phyloP scores from a whole-genome alignment of 148 eudicot genomes.

The Hydrangea macrophylla region DNA sequence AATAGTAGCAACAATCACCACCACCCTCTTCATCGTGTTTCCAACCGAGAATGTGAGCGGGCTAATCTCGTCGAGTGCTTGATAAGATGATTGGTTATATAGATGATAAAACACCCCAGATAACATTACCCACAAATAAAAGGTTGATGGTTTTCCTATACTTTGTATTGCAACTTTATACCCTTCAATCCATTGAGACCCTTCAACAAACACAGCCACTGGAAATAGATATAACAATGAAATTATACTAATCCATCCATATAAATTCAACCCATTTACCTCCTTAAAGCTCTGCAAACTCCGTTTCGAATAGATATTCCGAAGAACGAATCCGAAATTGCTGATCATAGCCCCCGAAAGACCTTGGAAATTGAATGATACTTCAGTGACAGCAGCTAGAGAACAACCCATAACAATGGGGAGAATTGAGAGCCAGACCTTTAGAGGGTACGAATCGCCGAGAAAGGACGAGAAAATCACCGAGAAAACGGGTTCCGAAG shows the following conservation, averaged over 20 bases:
- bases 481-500: constrained; percentile 80
- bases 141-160: constrained; percentile 53
- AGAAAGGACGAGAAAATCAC: constrained; percentile 71
- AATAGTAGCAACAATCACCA: constrained; percentile 70
- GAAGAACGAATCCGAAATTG: constrained; percentile 79
- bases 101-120: constrained; percentile 88
- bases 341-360: constrained; percentile 90
- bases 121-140: constrained; percentile 70
- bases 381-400: constrained; percentile 78
- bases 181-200: constrained; percentile 81
- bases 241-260: constrained; percentile 76
- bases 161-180: constrained; percentile 63
- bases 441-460: constrained; percentile 66
- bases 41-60: constrained; percentile 91
- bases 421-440: constrained; percentile 76
- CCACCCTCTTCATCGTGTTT: constrained; percentile 92
- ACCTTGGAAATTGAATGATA: constrained; percentile 74
- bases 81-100: constrained; percentile 82
- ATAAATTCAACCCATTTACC: constrained; percentile 83
- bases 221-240: constrained; percentile 79
- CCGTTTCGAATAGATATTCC: constrained; percentile 79
- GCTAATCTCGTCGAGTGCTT: constrained; percentile 85
- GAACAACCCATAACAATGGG: constrained; percentile 91
- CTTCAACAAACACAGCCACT: constrained; percentile 74
- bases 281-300: constrained; percentile 79